Evolutionary conservation across 495 filamentous ascomycete genomes (phyloP), one percentile per base, ranked within the genome.

Genomic region (Neurospora sp.): DNA sequence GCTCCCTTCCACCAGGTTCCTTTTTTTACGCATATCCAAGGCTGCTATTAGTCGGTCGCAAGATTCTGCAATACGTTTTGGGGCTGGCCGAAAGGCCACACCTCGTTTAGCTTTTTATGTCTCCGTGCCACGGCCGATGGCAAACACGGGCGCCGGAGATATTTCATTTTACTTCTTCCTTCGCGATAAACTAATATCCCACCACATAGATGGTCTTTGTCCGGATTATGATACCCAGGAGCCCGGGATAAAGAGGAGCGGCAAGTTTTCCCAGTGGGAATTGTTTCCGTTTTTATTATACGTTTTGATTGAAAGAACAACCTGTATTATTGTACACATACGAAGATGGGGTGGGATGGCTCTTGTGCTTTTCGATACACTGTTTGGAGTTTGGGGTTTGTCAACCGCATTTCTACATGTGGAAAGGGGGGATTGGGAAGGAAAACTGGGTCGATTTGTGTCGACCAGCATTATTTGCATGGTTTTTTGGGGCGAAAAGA

Each of bases 1-100:
- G 76, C 82, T 59, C 82, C 84, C n/a, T 85, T 85, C 72, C 84
- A 87, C 74, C 85, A 85, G 77, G 81, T 84, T 72, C 84, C 81
- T 40, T 74, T 85, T 42, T 83, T 84, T 71, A 75, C 83, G 46
- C 80, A 82, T 73, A 81, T 86, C 78, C 84, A 85, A 78, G 81
- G 83, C 72, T 86, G 83, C 80, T 87, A 86, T 79, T 86, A 83
- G 78, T 73, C 54, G 27, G 12, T 66, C 31, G 27, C 54, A 35
- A 37, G 27, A 66, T 66, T 66, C 23, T 16, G 27, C 54, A 31
- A 66, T 66, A 66, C 54, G 54, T 66, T 66, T 66, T 14, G 27
- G 27, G 54, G 23, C 35, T 66, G 27, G 54, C 31, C 12, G 12
- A 31, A 35, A 66, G 54, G 54, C 6, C 18, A 66, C 4, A 37